phyloP scores from a whole-genome alignment of 2,329 filamentous ascomycete genomes.

The Botrytis pseudocinerea region DNA sequence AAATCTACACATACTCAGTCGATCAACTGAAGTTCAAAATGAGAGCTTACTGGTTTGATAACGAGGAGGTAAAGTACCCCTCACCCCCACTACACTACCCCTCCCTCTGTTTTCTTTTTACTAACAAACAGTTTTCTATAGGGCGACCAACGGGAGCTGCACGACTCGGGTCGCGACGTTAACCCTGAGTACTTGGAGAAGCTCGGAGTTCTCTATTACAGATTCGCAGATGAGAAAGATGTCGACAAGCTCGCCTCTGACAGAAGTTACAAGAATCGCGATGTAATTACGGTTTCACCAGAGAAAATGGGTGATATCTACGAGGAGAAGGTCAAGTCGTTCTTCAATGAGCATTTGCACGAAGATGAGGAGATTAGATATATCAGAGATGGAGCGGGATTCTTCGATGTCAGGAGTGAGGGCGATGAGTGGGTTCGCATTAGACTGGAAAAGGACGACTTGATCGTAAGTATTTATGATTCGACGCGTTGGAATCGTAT shows the following conservation, averaged over 20 bases:
- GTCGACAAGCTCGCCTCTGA: slow-evolving; percentile 74
- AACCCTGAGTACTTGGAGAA: slow-evolving; percentile 63
- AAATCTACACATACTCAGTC: not conserved
- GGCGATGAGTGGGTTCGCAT: slow-evolving; percentile 90
- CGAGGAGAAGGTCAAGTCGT: slow-evolving; percentile 89
- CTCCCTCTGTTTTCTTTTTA: slow-evolving; percentile 16
- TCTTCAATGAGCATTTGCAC: slow-evolving; percentile 94
- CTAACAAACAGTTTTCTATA: slow-evolving; percentile 43
- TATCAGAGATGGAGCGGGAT: slow-evolving; percentile 83
- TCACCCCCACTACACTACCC: slow-evolving; percentile 16
- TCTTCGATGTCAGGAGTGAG: slow-evolving; percentile 85
- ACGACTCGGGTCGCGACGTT: slow-evolving; percentile 78
- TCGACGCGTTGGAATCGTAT: not conserved
- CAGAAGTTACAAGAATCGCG: slow-evolving; percentile 89
- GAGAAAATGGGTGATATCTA: slow-evolving; percentile 82
- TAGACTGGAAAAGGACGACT: slow-evolving; percentile 76
- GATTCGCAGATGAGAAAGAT: slow-evolving; percentile 60
- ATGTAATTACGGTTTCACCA: slow-evolving; percentile 88
- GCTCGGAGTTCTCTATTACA: slow-evolving; percentile 79
- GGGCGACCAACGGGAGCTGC: slow-evolving; percentile 91
- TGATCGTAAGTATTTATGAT: slow-evolving; percentile 55
- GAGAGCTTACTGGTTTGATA: slow-evolving; percentile 73
- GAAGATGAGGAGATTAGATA: slow-evolving; percentile 99
- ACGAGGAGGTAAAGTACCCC: slow-evolving; percentile 53
- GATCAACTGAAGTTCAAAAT: slow-evolving; percentile 46